Evolutionary conservation across 2,329 filamentous ascomycete genomes (phyloP), one percentile per base, ranked within the genome.

Genomic region (Fusarium albidum): DNA sequence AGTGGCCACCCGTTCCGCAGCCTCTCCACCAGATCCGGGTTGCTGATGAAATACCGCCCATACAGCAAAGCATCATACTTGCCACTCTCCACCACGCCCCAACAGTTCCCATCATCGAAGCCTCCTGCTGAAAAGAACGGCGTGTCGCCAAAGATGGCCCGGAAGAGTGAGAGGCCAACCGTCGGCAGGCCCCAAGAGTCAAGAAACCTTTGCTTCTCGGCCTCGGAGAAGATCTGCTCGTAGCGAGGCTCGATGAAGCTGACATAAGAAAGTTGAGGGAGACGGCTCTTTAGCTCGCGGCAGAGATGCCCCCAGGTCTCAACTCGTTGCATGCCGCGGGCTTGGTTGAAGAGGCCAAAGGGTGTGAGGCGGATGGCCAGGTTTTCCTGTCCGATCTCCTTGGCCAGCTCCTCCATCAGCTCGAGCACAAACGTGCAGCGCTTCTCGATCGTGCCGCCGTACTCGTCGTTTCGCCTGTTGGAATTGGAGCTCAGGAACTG

Each of bases 71-170:
- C 79, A 55, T 82, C 79, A 46, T 79, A 80, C 21, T 68, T 73
- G 3, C 74, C 75, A 2, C 83, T 63, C 33, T 71, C 69, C 1
- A 70, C 3, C 1, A 80, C 75, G 2, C 77, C 79, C 72, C 76
- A 80, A 0, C 73, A 75, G 55, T 82, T 84, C 31, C 71, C 72
- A 34, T 82, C 74, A 44, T 80, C 72, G 68, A 79, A 86, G 0
- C 82, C 82, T 6, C 82, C 82, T 0, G 79, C 82, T 0, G 81
- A 78, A 55, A 86, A 77, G 68, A 85, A 82, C 0, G 81, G 82
- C 0, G 81, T 81, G 6, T 72, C 68, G 3, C 75, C 77, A 44
- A 83, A 79, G 52, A 85, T 84, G 10, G 74, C 59, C 15, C 80
- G 77, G 62, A 84, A 82, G 3, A 70, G 49, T 8, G 73, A 73